A percentile compares a stretch with the other conserved stretches of the same genome.
Evolutionary conservation across 441 rosid genomes (phyloP).

Genomic region (Rhodomyrtus psidioides): DNA sequence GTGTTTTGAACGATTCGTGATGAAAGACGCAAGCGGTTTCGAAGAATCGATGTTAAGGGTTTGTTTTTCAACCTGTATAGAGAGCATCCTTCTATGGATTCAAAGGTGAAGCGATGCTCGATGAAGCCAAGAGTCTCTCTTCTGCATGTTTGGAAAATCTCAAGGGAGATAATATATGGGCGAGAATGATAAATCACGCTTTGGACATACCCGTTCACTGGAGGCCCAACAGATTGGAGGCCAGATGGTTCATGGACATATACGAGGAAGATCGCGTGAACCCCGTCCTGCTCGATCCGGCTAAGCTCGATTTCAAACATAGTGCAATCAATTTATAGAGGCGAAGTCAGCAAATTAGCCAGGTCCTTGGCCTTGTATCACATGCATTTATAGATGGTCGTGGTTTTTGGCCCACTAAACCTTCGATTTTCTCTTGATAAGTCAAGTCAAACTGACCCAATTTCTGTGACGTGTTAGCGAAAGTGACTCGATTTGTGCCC

Average conservation of each 20-base stretch:
- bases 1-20: neutral
- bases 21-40: neutral
- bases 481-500: no score
- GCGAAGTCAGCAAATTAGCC: neutral
- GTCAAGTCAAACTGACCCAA: no score
- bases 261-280: neutral
- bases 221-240: conserved; percentile 3
- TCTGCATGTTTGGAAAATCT: neutral
- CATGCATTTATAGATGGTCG: no score
- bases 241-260: neutral
- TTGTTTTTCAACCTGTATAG: neutral
- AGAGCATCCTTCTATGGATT: conserved; percentile 1
- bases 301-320: neutral
- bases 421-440: no score
- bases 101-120: neutral
- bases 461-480: no score
- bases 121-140: neutral
- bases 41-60: neutral
- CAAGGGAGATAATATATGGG: neutral
- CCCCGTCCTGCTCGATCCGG: neutral
- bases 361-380: neutral
- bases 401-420: neutral
- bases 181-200: neutral
- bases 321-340: neutral
- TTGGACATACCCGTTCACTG: neutral